Conservation (phyloP, 2,329 filamentous ascomycete species). For the Aspergillus flavus region DNA sequence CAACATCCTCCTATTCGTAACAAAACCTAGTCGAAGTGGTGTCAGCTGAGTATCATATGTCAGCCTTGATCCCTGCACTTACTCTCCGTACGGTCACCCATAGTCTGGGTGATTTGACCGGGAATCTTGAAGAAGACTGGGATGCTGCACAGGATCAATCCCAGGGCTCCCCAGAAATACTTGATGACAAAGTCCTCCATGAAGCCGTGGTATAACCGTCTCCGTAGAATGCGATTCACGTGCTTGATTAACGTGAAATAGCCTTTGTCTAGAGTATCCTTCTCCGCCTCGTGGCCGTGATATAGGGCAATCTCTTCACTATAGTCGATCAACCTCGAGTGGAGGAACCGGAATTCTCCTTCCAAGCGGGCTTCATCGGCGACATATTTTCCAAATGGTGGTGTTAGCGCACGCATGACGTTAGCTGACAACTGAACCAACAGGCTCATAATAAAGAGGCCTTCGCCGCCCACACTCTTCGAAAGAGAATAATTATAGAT, state of each 20-base stretch:
- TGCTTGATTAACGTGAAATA: conserved; percentile 99
- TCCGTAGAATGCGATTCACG: conserved; percentile 89
- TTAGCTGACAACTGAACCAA: conserved; percentile 91
- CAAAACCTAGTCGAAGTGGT: conserved; percentile 62
- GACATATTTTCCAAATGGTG: conserved; percentile 96
- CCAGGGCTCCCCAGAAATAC: conserved; percentile 96
- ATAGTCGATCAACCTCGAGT: conserved; percentile 92
- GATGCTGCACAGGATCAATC: conserved; percentile 86
- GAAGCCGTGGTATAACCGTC: conserved; percentile 94
- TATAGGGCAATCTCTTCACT: conserved; percentile 94
- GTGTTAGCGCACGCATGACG: conserved; percentile 90
- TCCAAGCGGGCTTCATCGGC: conserved; percentile 93
- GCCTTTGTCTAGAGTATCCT: conserved; percentile 94
- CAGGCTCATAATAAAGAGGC: conserved; percentile 91
- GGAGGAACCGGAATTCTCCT: conserved; percentile 94
- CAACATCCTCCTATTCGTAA: conserved; percentile 90
- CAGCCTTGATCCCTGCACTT: conserved; percentile 24
- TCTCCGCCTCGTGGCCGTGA: conserved; percentile 88
- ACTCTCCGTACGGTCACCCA: conserved; percentile 62
- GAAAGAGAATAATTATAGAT: conserved; percentile 96
- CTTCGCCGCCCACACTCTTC: conserved; percentile 92
- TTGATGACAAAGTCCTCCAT: conserved; percentile 99
- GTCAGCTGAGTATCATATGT: not conserved
- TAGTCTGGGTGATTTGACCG: conserved; percentile 58
- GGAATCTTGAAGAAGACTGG: conserved; percentile 96